Percentiles rank a stretch among this genome's conserved stretches.
Conservation (phyloP, 768 basidiomycete species). For the Obba rivulosa region DNA sequence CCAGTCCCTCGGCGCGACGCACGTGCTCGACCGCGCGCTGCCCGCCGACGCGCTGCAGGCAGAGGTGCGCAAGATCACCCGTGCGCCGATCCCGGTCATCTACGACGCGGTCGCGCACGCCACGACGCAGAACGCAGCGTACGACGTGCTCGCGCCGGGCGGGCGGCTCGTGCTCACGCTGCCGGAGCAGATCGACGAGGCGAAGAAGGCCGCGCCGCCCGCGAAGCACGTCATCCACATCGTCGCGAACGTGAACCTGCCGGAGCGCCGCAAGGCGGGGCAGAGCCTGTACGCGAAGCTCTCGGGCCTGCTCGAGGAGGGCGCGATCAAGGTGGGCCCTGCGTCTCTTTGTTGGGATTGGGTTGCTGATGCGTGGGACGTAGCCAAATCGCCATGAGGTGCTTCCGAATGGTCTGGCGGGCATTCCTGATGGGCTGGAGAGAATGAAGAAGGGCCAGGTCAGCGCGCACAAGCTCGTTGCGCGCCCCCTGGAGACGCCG, state of each 20-base stretch:
- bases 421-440: conserved; percentile 14
- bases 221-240: conserved; percentile 9
- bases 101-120: conserved; percentile 19
- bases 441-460: conserved; percentile 16
- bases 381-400: conserved; percentile 19
- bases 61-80: conserved; percentile 1
- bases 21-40: conserved; percentile 17
- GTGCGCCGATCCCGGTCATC: conserved; percentile 16
- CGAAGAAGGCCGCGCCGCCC: not conserved
- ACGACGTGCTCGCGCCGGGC: conserved; percentile 18
- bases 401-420: conserved; percentile 14
- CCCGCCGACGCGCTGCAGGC: not conserved
- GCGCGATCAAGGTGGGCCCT: conserved; percentile 12
- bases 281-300: conserved; percentile 1
- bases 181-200: conserved; percentile 5
- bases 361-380: not conserved
- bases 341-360: not conserved
- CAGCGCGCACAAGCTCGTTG: conserved; percentile 24
- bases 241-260: conserved; percentile 8
- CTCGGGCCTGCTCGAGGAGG: conserved; percentile 4
- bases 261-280: conserved; percentile 7
- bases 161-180: conserved; percentile 15
- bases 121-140: conserved; percentile 19
- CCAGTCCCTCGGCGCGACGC: conserved; percentile 19
- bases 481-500: conserved; percentile 16